These are phyloP conservation scores for Aaosphaeria pasadenensis DNA, from an alignment of 2,329 filamentous ascomycete species.

Conservation along the genomic window DNA sequence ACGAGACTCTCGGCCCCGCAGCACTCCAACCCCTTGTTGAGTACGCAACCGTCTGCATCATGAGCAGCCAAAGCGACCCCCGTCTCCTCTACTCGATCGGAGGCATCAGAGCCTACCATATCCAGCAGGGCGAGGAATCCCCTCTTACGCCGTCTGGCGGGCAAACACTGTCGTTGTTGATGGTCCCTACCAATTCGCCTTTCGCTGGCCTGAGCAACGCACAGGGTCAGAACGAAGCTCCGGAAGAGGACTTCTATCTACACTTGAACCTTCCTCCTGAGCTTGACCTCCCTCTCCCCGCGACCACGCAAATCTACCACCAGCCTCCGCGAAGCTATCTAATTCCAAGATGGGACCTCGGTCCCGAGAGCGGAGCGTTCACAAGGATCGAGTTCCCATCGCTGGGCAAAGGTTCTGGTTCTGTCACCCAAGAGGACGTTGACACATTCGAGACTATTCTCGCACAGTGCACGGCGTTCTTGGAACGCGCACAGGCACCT, in stretches of 20 bases:
- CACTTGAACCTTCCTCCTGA: slow-evolving; percentile 93
- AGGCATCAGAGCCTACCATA: slow-evolving; percentile 87
- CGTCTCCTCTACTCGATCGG: slow-evolving; percentile 62
- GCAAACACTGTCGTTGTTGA: slow-evolving; percentile 87
- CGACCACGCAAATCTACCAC: slow-evolving; percentile 96
- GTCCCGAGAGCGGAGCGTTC: slow-evolving; percentile 83
- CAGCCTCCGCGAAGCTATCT: slow-evolving; percentile 90
- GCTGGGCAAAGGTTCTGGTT: slow-evolving; percentile 60
- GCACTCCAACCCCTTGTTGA: slow-evolving; percentile 1
- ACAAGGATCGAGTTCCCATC: slow-evolving; percentile 88
- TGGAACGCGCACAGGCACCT: slow-evolving; percentile 73
- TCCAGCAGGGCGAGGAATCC: slow-evolving; percentile 81
- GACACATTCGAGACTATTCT: slow-evolving; percentile 97
- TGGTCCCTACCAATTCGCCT: slow-evolving; percentile 87
- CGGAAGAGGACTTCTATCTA: slow-evolving; percentile 85
- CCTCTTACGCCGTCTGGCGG: slow-evolving; percentile 80
- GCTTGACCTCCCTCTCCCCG: slow-evolving; percentile 87
- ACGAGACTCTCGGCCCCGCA: not conserved
- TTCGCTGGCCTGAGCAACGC: slow-evolving; percentile 57
- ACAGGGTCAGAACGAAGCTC: slow-evolving; percentile 52
- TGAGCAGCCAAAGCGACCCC: slow-evolving; percentile 54
- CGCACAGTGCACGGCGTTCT: slow-evolving; percentile 94
- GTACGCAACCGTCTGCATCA: slow-evolving; percentile 19
- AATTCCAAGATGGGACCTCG: slow-evolving; percentile 92
- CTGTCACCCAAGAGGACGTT: slow-evolving; percentile 81